A percentile compares a stretch with the other conserved stretches of the same genome.
Evolutionary conservation across 164 flowering plant species (phyloP).

Genomic region (Tinospora cordifolia): DNA sequence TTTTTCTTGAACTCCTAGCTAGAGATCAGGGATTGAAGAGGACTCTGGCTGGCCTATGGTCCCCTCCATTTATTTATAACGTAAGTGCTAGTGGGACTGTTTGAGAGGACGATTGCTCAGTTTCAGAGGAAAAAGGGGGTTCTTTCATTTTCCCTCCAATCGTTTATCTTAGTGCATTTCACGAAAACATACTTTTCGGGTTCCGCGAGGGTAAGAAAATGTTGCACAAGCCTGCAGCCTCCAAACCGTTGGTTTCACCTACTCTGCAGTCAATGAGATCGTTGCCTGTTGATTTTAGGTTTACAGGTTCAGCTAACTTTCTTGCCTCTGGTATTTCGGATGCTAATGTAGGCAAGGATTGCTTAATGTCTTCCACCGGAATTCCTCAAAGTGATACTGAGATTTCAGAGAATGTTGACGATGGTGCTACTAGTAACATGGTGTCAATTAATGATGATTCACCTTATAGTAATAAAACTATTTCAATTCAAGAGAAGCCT

Average conservation of each 20-base stretch:
- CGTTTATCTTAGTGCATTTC: conserved; percentile 19
- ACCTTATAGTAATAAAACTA: conserved; percentile 40
- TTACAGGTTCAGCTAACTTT: conserved; percentile 25
- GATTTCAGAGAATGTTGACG: conserved; percentile 14
- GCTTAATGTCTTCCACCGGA: conserved; percentile 3
- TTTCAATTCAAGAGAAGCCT: conserved; percentile 33
- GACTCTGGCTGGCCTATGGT: conserved; percentile 24
- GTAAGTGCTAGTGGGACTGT: no score
- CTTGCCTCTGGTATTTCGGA: not conserved
- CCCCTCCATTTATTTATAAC: conserved; percentile 30
- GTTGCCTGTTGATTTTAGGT: conserved; percentile 48
- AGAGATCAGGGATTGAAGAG: conserved; percentile 3
- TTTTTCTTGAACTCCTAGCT: not conserved
- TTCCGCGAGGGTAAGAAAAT: conserved; percentile 20
- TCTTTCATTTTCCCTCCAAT: no score
- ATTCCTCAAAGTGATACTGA: conserved; percentile 27
- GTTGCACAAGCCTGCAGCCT: conserved; percentile 21
- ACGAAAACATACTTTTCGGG: conserved; percentile 16
- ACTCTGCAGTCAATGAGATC: conserved; percentile 42
- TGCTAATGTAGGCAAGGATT: conserved; percentile 9
- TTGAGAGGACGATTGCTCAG: no score
- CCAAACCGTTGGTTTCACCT: conserved; percentile 25
- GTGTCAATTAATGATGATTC: conserved; percentile 50
- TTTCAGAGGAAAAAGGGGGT: no score
- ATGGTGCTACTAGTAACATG: conserved; percentile 8